phyloP scores from a whole-genome alignment of 345 rosid species.

The Euclidium syriacum region DNA sequence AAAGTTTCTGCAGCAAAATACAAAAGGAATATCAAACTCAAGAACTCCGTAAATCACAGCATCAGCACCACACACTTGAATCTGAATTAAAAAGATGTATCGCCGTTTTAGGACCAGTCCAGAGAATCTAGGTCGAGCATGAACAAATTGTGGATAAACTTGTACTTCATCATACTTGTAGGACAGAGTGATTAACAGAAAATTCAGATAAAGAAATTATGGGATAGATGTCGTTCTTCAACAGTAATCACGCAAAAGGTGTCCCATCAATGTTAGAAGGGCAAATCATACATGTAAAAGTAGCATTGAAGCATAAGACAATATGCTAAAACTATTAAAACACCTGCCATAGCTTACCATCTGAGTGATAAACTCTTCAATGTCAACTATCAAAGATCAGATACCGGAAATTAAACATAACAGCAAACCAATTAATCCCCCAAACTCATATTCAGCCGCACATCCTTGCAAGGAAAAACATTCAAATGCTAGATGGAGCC shows the following conservation, averaged over 20 bases:
- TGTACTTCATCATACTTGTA: neutral
- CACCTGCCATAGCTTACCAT: neutral
- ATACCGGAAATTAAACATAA: too few relatives aligned
- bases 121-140: neutral
- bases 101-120: neutral
- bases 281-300: neutral
- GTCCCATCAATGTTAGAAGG: neutral
- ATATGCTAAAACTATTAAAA: neutral
- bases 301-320: too few relatives aligned
- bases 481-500: neutral
- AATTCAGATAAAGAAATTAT: too few relatives aligned
- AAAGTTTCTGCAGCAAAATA: slow-evolving; percentile 53
- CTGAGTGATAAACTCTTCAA: neutral
- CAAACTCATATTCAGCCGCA: neutral
- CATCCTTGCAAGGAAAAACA: neutral
- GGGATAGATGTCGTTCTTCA: neutral
- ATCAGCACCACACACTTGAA: neutral
- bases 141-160: neutral
- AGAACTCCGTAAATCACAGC: neutral
- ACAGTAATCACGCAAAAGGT: neutral
- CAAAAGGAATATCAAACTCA: slow-evolving; percentile 5
- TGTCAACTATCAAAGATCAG: neutral
- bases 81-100: neutral
- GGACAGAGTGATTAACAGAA: neutral
- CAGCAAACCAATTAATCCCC: neutral